Evolutionary conservation across 352 stramenopile species (phyloP).

Genomic region (Plasmopara halstedii): DNA sequence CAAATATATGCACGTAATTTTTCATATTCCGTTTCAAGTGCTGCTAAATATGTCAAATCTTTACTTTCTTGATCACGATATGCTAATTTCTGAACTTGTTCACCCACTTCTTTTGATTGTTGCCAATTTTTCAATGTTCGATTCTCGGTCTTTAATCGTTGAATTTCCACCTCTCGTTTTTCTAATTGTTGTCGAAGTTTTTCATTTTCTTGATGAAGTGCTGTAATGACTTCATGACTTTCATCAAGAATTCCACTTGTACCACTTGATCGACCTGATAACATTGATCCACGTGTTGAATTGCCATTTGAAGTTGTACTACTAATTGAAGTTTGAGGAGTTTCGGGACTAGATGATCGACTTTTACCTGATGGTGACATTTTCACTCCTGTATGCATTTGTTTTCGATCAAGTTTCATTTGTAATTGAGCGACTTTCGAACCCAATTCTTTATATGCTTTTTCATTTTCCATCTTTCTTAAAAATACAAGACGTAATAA

Average conservation of each 20-base stretch:
- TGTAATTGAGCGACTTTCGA: conserved; percentile 68
- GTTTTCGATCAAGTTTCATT: conserved; percentile 60
- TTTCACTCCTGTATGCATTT: conserved; percentile 29
- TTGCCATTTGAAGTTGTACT: conserved; percentile 12
- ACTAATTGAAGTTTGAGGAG: conserved; percentile 8
- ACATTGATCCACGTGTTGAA: conserved; percentile 44
- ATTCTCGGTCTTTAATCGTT: conserved; percentile 71
- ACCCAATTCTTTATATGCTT: conserved; percentile 62
- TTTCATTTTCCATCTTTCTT: conserved; percentile 76
- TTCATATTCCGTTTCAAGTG: conserved; percentile 79
- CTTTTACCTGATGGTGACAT: conserved; percentile 35
- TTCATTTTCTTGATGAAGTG: conserved; percentile 78
- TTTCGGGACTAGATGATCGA: conserved; percentile 17
- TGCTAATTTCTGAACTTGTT: conserved; percentile 83
- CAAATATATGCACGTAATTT: conserved; percentile 75
- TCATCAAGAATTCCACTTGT: conserved; percentile 78
- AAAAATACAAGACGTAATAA: conserved; percentile 69
- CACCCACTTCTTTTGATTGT: conserved; percentile 80
- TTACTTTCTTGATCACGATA: conserved; percentile 82
- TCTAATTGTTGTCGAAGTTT: conserved; percentile 65
- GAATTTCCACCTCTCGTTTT: conserved; percentile 64
- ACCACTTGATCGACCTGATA: conserved; percentile 48
- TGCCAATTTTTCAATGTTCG: conserved; percentile 78
- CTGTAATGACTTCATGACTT: conserved; percentile 82
- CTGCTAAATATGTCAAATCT: conserved; percentile 71